Evolutionary conservation across 805 yeast species (phyloP).

Genomic region (Kurtzmaniella cleridarum): DNA sequence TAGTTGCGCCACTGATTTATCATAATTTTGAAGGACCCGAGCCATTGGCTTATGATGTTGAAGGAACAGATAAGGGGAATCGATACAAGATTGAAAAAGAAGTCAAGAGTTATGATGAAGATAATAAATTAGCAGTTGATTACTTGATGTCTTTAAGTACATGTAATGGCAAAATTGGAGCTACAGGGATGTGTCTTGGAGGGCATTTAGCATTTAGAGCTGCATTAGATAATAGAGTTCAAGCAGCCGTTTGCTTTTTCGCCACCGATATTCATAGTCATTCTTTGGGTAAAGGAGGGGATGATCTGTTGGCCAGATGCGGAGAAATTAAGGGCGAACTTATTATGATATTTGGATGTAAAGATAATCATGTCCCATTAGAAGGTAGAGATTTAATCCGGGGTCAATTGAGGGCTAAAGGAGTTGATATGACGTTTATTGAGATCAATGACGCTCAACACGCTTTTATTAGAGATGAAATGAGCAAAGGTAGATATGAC

Average conservation of each 20-base stretch:
- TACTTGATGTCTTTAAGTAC: slow-evolving; percentile 53
- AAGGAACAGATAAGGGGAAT: slow-evolving; percentile 76
- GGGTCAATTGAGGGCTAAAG: slow-evolving; percentile 48
- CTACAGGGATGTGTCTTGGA: slow-evolving; percentile 85
- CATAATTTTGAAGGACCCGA: slow-evolving; percentile 66
- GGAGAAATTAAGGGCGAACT: slow-evolving; percentile 55
- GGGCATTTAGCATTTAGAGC: slow-evolving; percentile 76
- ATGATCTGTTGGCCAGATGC: slow-evolving; percentile 58
- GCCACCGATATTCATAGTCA: slow-evolving; percentile 75
- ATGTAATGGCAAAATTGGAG: slow-evolving; percentile 69
- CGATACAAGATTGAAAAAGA: slow-evolving; percentile 61
- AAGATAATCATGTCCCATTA: slow-evolving; percentile 76
- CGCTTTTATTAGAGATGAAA: slow-evolving; percentile 76
- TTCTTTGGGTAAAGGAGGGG: slow-evolving; percentile 62
- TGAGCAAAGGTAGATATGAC: slow-evolving; percentile 76
- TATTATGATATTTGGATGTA: slow-evolving; percentile 68
- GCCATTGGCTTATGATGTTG: slow-evolving; percentile 61
- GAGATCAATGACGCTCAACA: slow-evolving; percentile 80
- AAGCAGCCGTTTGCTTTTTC: slow-evolving; percentile 70
- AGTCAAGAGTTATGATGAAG: slow-evolving; percentile 70
- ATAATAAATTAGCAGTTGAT: slow-evolving; percentile 58
- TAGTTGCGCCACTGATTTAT: slow-evolving; percentile 74
- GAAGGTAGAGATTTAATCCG: slow-evolving; percentile 73
- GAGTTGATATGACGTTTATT: slow-evolving; percentile 62
- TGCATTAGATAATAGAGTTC: slow-evolving; percentile 57